Conservation (phyloP, 164 flowering plant genomes). For the Berberis thunbergii region DNA sequence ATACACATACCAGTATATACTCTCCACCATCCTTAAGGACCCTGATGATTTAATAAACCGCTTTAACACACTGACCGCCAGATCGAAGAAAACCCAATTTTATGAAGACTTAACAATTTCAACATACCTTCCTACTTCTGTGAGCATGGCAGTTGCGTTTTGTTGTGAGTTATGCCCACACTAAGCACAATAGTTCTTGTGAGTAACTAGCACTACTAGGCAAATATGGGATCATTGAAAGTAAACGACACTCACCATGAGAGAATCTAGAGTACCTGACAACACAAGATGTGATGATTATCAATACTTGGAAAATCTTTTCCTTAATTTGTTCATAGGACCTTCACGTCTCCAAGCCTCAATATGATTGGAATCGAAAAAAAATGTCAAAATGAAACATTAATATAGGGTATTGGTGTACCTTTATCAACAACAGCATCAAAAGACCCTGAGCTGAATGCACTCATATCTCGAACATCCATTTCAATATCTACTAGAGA, state of each 20-base stretch:
- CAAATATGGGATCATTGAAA: slow-evolving; percentile 9
- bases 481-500: slow-evolving; percentile 39
- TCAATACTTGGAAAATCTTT: not conserved
- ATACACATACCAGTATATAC: slow-evolving; percentile 53
- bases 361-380: no score
- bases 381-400: not conserved
- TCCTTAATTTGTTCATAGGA: no score
- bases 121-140: slow-evolving; percentile 65
- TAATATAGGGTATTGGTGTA: slow-evolving; percentile 2
- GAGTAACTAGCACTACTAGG: slow-evolving; percentile 9
- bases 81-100: slow-evolving; percentile 12
- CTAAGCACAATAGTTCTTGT: slow-evolving; percentile 24
- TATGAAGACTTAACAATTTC: not conserved
- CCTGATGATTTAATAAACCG: slow-evolving; percentile 76
- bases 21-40: slow-evolving; percentile 75
- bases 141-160: slow-evolving; percentile 61
- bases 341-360: no score
- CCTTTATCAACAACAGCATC: slow-evolving; percentile 79
- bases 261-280: slow-evolving; percentile 82
- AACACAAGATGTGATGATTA: slow-evolving; percentile 8
- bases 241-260: slow-evolving; percentile 57
- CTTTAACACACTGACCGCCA: slow-evolving; percentile 47
- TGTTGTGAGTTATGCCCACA: slow-evolving; percentile 63
- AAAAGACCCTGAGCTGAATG: slow-evolving; percentile 48
- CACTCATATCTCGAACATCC: slow-evolving; percentile 79